Evolutionary conservation across 1,284 basidiomycete species (phyloP), one percentile per base, ranked within the genome.

Genomic region (Cryptococcus sp.): DNA sequence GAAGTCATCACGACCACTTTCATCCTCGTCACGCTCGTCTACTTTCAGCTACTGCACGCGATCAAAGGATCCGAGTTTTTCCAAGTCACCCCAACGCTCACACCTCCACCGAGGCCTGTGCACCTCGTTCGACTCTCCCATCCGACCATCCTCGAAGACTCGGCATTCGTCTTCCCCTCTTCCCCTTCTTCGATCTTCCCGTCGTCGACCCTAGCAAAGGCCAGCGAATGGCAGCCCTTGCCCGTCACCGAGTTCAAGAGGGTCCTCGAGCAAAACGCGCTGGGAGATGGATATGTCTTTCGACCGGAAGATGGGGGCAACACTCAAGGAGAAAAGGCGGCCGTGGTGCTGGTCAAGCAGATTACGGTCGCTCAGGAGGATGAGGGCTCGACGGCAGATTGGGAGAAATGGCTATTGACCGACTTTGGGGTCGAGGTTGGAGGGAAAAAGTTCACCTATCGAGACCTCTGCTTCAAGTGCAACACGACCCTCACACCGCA

Each of bases 1-100:
- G 92, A 97, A 71, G 85, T 86, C 21, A 88, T 94, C 59, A 89
- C 94, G 48, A 81, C 83, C 65, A 85, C 87, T 73, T 88, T 84
- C 68, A 81, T 92, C 65, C 72, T 91, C 52, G 86, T 86, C 31
- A 95, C 92, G 3, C 79, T 95, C 36, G 85, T 86, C 43, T 95
- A 95, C 74, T 93, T 95, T 70, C 87, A 92, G 69, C 80, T 94
- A 54, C 79, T 97, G 50, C 82, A 82, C 54, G 86, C 87, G 38
- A 84, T 93, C 68, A 89, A 89, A 42, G 71, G 74, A 43, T 76
- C 74, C 25, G 72, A 75, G 51, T 76, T 78, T 51, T 70, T 72
- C 54, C 58, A 61, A 18, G 48, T 68, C 34, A 66, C 68, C 4
- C 34, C 42, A 14, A 33, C 52, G 11, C 49, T 60, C 6, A 41